phyloP scores from a whole-genome alignment of 2,329 filamentous ascomycete species.

The Venturia effusa region DNA sequence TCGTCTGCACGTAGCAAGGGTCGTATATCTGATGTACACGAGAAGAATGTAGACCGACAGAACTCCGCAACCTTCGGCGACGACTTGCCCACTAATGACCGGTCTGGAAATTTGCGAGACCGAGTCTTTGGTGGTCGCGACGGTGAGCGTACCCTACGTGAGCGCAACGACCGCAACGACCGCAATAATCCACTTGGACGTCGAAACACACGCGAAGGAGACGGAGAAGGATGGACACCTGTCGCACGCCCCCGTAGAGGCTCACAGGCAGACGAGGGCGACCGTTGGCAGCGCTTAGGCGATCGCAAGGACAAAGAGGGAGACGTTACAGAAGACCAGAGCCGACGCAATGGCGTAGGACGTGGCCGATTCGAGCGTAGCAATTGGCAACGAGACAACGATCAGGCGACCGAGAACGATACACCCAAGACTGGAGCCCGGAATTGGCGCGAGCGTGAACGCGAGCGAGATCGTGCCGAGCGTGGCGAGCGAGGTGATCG shows the following conservation, averaged over 20 bases:
- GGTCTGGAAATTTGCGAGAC: slow-evolving; percentile 20
- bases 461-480: slow-evolving; percentile 6
- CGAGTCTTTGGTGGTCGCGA: slow-evolving; percentile 33
- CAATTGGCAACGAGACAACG: slow-evolving; percentile 2
- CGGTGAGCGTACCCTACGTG: slow-evolving; percentile 20
- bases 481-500: not conserved
- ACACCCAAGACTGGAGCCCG: not conserved
- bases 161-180: slow-evolving; percentile 21
- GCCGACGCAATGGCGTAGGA: slow-evolving; percentile 52
- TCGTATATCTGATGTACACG: slow-evolving; percentile 25
- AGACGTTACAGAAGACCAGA: slow-evolving; percentile 36
- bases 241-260: slow-evolving; percentile 60
- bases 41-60: slow-evolving; percentile 26
- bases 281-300: slow-evolving; percentile 42
- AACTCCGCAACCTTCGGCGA: slow-evolving; percentile 27
- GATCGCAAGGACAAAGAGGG: slow-evolving; percentile 36
- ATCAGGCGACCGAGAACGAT: not conserved
- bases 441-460: slow-evolving; percentile 9
- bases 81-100: slow-evolving; percentile 22
- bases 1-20: slow-evolving; percentile 55
- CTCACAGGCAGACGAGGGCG: slow-evolving; percentile 55
- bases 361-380: slow-evolving; percentile 27
- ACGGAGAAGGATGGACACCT: slow-evolving; percentile 63
- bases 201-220: slow-evolving; percentile 29
- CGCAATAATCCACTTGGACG: slow-evolving; percentile 27